Evolutionary conservation across 2,329 filamentous ascomycete genomes (phyloP), one percentile per base, ranked within the genome.

Genomic region (Chaetomiaceae sp.): DNA sequence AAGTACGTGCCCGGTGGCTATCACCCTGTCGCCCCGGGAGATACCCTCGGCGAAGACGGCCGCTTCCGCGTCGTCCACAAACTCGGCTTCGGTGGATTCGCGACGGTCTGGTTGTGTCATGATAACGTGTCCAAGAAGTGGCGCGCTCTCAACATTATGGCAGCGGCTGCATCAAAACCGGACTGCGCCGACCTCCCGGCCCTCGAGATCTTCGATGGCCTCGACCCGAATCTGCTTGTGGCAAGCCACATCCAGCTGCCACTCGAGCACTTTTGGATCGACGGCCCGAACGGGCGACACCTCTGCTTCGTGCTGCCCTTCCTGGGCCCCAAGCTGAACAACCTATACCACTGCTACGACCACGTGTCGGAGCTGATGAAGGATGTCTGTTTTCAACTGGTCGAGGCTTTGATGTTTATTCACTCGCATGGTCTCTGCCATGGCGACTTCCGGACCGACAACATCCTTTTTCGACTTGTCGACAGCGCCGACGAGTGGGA

Each of bases 221-320:
- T 45, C 5, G 13, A 27, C 8, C 2, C 3, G 11, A 34, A 32
- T 0, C 14, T 30, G 16, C 40, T 55, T 2, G 51, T 23, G 4
- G 34, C 13, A 0, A 16, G 57, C 14, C 45, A 51, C 33, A 46
- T 62, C 14, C 41, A 34, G 21, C 44, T 58, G 10, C 46, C 58
- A 1, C 30, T 56, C 1, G 51, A 58, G 14, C 48, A 59, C 40
- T 61, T 62, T 33, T 53, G 45, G 45, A 41, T 57, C 14, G 16
- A 53, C 8, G 60, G 60, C 1, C 56, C 58, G 10, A 60, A 62
- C 38, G 56, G 60, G 2, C n/a, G 30, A 13, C 60, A 62, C n/a
- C 49, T 58, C 13, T 53, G 51, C 42, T 25, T 54, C 14, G 53
- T 61, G n/a, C 48, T 57, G 6, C 58, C 55, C 2, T 29, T 59